These are phyloP conservation scores for Aureobasidium sp. DNA, from an alignment of 2,329 filamentous ascomycete genomes.

Conservation along the genomic window DNA sequence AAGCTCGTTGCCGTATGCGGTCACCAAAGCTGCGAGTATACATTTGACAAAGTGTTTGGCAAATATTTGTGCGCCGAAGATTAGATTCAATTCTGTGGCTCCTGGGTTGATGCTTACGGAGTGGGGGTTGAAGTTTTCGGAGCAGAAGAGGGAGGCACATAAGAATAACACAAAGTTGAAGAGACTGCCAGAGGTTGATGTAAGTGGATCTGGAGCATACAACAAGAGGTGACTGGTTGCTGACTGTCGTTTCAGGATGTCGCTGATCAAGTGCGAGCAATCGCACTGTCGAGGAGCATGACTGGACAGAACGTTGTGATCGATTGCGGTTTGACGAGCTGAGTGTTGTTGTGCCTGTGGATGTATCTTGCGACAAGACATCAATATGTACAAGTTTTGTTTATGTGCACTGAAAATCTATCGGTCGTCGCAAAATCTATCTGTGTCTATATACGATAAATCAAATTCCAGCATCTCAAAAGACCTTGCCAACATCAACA, in stretches of 20 bases:
- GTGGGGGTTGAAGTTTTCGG: slow-evolving; percentile 41
- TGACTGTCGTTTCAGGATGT: slow-evolving; percentile 36
- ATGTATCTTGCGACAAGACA: too few relatives aligned
- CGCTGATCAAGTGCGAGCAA: slow-evolving; percentile 45
- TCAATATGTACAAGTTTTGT: not conserved
- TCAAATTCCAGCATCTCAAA: not conserved
- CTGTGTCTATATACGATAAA: not conserved
- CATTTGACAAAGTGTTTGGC: slow-evolving; percentile 51
- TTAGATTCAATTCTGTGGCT: slow-evolving; percentile 52
- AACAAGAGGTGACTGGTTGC: not conserved
- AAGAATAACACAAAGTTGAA: slow-evolving; percentile 20
- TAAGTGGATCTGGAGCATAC: slow-evolving; percentile 18
- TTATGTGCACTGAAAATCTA: too few relatives aligned
- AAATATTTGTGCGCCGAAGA: slow-evolving; percentile 44
- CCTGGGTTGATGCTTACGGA: slow-evolving; percentile 43
- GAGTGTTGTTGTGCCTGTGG: not conserved
- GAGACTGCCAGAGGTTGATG: slow-evolving; percentile 33
- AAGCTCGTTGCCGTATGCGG: slow-evolving; percentile 43
- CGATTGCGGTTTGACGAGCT: slow-evolving; percentile 34
- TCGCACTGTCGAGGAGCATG: slow-evolving; percentile 41
- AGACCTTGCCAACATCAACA: not conserved
- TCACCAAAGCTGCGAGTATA: slow-evolving; percentile 34
- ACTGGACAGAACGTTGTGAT: slow-evolving; percentile 48
- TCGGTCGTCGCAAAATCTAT: not conserved
- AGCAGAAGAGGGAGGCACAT: slow-evolving; percentile 36